Conservation (phyloP, 2,329 filamentous ascomycete species). For the Paraconiothyrium brasiliense region DNA sequence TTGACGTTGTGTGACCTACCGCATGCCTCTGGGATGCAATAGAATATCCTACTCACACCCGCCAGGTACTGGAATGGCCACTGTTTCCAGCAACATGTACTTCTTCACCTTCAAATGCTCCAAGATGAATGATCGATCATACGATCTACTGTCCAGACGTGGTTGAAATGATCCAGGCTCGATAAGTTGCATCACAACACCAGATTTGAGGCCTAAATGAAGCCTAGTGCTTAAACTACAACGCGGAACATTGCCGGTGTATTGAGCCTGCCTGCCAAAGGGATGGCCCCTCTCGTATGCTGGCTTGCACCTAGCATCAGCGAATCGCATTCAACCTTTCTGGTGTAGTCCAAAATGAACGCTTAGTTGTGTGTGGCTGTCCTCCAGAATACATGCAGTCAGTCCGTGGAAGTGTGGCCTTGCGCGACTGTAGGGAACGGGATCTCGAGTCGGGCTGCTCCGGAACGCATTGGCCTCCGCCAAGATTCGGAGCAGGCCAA, state of each 20-base stretch:
- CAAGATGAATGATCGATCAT: not conserved
- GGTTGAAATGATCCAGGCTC: not conserved
- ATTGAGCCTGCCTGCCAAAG: too few relatives aligned
- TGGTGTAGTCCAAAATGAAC: not conserved
- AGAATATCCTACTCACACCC: not conserved
- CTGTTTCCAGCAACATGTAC: not conserved
- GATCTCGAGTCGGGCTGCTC: conserved; percentile 3
- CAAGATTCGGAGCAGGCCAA: conserved; percentile 14
- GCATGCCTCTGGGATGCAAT: not conserved
- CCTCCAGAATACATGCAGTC: not conserved
- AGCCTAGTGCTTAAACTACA: too few relatives aligned
- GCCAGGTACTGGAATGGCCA: not conserved
- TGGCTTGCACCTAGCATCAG: not conserved
- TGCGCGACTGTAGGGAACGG: not conserved
- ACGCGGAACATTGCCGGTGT: too few relatives aligned
- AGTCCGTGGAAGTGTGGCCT: not conserved
- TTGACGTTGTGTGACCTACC: not conserved
- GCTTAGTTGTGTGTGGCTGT: not conserved
- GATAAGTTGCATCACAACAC: not conserved
- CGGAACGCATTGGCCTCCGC: not conserved
- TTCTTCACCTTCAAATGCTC: not conserved
- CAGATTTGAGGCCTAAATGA: not conserved
- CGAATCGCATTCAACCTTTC: not conserved
- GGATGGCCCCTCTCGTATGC: not conserved
- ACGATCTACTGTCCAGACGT: not conserved